Base-by-base conservation (phyloP, 331 rosid genomes). In the Prunus yedoensis region DNA sequence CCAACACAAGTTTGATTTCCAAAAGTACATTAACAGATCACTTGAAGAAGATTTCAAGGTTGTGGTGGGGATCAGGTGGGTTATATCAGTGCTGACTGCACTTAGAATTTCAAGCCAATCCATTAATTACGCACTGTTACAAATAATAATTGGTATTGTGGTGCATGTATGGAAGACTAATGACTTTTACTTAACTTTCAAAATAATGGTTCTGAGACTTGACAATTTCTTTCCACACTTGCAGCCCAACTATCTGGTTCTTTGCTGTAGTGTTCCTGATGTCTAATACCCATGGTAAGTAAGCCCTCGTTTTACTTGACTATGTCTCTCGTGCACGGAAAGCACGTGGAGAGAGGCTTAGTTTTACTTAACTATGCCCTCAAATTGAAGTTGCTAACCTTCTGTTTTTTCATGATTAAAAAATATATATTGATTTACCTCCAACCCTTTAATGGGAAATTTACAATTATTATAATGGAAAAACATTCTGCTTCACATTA, bases 1-100 rank as follows among this genome's bases (percentile, higher is more conserved):
- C 53, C 77, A 69, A 46, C n/a, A 41, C 8, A 62, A 51, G 17
- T 80, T 80, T 28, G 71, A 80, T 59, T 80, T 80, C 73, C 84
- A 75, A 23, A 69, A 80, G 59, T 80, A 80, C 68, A 75, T 80
- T 21, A 80, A 80, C 28, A 75, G 84, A 46, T 70, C 84, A 69
- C 68, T 80, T 51, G 84, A 80, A 63, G 77, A 69, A 68, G 84
- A 80, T 65, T 80, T 80, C 84, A 80, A 74, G 69, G 68, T 80
- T 45, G 80, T 80, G 16, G 80, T 80, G 20, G 84, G 80, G 73
- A 75, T 80, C 73, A 75, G 80, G 84, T 80, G 14, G 18, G 83
- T 43, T 27, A 30, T 66, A 30, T 66, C 15, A 15, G 13, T 15
- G n/a, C 8, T 14, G 10, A 15, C 5, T 9, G 16, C 10, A 17